A percentile compares a stretch with the other conserved stretches of the same genome.
phyloP scores from a whole-genome alignment of 345 rosid genomes.

The Eutrema yunnanense region DNA sequence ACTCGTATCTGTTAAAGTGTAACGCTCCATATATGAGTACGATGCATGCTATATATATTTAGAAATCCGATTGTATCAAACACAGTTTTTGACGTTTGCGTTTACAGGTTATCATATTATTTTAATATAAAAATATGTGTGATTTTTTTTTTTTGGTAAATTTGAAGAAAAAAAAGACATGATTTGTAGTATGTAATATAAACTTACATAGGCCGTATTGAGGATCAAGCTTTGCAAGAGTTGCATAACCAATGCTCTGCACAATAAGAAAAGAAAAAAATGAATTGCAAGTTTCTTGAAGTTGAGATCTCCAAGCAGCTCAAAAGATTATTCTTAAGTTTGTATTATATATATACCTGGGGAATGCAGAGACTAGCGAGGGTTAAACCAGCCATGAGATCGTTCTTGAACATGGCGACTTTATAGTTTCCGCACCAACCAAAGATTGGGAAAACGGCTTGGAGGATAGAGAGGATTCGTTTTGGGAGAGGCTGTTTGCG shows the following conservation, averaged over 20 bases:
- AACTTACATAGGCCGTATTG: slow-evolving; percentile 88
- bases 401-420: slow-evolving; percentile 54
- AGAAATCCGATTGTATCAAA: neutral
- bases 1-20: slow-evolving; percentile 55
- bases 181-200: neutral
- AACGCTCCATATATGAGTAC: neutral
- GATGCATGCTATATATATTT: neutral
- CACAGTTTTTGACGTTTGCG: neutral
- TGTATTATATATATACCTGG: slow-evolving; percentile 43
- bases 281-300: neutral
- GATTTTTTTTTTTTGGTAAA: too few species aligned
- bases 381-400: slow-evolving; percentile 80
- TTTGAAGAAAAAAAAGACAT: neutral
- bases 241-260: slow-evolving; percentile 93
- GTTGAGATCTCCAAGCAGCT: neutral
- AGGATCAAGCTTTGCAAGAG: slow-evolving; percentile 91
- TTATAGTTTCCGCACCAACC: slow-evolving; percentile 59
- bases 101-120: too few species aligned
- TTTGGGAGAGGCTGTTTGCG: slow-evolving; percentile 32
- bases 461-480: slow-evolving; percentile 29
- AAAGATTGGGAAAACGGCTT: slow-evolving; percentile 59
- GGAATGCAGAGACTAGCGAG: slow-evolving; percentile 98
- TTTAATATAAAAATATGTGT: too few species aligned
- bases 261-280: neutral
- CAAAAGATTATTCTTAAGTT: neutral